Percentiles rank a stretch among this genome's conserved stretches.
Conservation (phyloP, 2,329 filamentous ascomycete genomes). For the Sclerotinia glacialis region DNA sequence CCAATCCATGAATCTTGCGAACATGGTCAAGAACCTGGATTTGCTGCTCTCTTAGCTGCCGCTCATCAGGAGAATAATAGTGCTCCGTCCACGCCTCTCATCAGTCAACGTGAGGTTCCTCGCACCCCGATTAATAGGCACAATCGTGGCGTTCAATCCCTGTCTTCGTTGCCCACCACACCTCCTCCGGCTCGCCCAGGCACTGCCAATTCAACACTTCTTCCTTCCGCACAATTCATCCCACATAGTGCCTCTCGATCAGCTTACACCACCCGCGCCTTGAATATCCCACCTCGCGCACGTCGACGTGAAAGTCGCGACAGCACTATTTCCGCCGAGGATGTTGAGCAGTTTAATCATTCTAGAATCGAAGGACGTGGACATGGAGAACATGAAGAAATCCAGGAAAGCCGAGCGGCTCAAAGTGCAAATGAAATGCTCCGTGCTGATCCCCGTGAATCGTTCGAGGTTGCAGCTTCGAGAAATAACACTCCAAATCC, state of each 20-base stretch:
- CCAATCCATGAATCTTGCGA: slow-evolving; percentile 41
- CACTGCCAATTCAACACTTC: slow-evolving; percentile 49
- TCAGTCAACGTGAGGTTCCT: slow-evolving; percentile 36
- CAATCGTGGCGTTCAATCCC: slow-evolving; percentile 72
- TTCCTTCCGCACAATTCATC: slow-evolving; percentile 62
- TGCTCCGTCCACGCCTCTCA: slow-evolving; percentile 65
- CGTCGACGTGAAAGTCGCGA: slow-evolving; percentile 69
- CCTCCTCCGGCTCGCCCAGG: slow-evolving; percentile 55
- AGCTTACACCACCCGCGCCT: slow-evolving; percentile 35
- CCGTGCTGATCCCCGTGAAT: slow-evolving; percentile 52
- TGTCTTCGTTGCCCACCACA: slow-evolving; percentile 81
- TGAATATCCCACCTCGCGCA: slow-evolving; percentile 46
- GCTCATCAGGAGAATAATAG: slow-evolving; percentile 74
- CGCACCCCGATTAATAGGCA: slow-evolving; percentile 58
- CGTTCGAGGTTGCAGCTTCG: slow-evolving; percentile 39
- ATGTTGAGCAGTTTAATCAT: slow-evolving; percentile 53
- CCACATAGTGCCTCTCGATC: slow-evolving; percentile 57
- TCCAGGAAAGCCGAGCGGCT: slow-evolving; percentile 73
- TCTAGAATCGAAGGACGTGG: slow-evolving; percentile 43
- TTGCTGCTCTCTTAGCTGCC: slow-evolving; percentile 68
- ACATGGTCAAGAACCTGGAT: slow-evolving; percentile 61
- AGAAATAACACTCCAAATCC: slow-evolving; percentile 40
- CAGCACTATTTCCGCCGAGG: slow-evolving; percentile 75
- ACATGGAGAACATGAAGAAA: slow-evolving; percentile 54
- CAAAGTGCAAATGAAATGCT: slow-evolving; percentile 74